phyloP scores from a whole-genome alignment of 352 stramenopile genomes.

The Peronosclerospora sorghi region DNA sequence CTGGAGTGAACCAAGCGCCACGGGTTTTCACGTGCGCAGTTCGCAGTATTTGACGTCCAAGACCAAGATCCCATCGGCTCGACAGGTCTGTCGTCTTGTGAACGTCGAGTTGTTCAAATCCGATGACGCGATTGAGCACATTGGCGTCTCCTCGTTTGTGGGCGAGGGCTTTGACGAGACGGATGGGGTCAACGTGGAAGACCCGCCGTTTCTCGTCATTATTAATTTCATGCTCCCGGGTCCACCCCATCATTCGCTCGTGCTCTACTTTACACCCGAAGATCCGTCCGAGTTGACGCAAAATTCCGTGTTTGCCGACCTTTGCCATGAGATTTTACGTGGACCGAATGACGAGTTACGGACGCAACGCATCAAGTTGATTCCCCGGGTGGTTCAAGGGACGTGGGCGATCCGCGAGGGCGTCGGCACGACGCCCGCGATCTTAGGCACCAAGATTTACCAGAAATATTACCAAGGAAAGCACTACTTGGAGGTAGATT shows the following conservation, averaged over 20 bases:
- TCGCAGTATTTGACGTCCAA: constrained; percentile 52
- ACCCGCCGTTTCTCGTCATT: constrained; percentile 51
- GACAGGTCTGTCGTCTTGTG: constrained; percentile 51
- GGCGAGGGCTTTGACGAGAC: constrained; percentile 23
- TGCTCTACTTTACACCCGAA: constrained; percentile 74
- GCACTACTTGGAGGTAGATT: constrained; percentile 67
- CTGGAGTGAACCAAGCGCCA: constrained; percentile 68
- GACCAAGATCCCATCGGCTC: constrained; percentile 45
- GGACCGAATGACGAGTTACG: constrained; percentile 54
- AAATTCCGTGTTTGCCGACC: constrained; percentile 56
- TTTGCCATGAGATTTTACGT: constrained; percentile 56
- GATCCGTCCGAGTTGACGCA: constrained; percentile 43
- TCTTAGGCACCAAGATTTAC: constrained; percentile 85
- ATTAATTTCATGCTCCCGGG: constrained; percentile 79
- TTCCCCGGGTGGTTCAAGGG: constrained; percentile 82
- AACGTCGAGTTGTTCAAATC: constrained; percentile 60
- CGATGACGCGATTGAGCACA: constrained; percentile 38
- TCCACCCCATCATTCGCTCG: constrained; percentile 48
- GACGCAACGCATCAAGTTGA: constrained; percentile 82
- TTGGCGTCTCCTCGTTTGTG: constrained; percentile 63
- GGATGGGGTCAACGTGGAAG: constrained; percentile 7
- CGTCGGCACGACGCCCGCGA: constrained; percentile 82
- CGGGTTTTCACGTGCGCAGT: constrained; percentile 53
- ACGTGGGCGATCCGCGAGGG: constrained; percentile 83
- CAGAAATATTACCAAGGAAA: constrained; percentile 61